Base-by-base conservation (phyloP, 2,329 filamentous ascomycete genomes). In the Thyridium curvatum region DNA sequence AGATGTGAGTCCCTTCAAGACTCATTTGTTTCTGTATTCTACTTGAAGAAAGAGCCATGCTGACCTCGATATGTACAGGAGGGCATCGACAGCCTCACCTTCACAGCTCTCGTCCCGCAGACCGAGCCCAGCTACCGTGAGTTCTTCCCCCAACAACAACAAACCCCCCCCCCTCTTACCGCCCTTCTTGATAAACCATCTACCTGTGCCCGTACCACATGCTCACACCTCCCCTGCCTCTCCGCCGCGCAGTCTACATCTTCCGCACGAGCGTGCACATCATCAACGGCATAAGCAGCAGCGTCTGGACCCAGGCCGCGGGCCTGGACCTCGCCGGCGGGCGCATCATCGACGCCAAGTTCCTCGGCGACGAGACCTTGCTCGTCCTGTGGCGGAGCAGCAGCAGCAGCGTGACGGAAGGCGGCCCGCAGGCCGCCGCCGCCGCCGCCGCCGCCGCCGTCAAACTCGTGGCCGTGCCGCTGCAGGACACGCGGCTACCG, bases 291-390 rank as follows among this genome's bases (percentile, higher is more conserved):
- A 75, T 82, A 41, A 84, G 75, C 48, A 65, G 66, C 39, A 56
- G 59, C 29, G 51, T 61, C 3, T 49, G 57, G 2, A 63, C 63
- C 2, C 54, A 56, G n/a, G 57, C 59, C 4, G 64, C 66, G 29
- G 53, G 56, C 17, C 45, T 79, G 8, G 57, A 58, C 26, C 56
- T 77, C 2, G 61, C 57, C 1, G 51, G 60, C 6, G 61, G 61
- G 10, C 61, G 56, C n/a, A 59, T 82, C 13, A 56, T 77, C 15
- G 82, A 88, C 53, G 57, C 84, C 12, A 81, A 82, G 52, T 87
- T 89, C 51, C 69, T 86, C 32, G 71, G 83, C 49, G 76, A 84
- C 40, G 59, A 69, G 12, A 68, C 64, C 0, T 55, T 89, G 2
- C 66, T 88, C 38, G 48, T 86, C 2, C 68, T 89, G 2, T 74